phyloP scores from a whole-genome alignment of 2,329 filamentous ascomycete species.

The Aspergillus glaucus region DNA sequence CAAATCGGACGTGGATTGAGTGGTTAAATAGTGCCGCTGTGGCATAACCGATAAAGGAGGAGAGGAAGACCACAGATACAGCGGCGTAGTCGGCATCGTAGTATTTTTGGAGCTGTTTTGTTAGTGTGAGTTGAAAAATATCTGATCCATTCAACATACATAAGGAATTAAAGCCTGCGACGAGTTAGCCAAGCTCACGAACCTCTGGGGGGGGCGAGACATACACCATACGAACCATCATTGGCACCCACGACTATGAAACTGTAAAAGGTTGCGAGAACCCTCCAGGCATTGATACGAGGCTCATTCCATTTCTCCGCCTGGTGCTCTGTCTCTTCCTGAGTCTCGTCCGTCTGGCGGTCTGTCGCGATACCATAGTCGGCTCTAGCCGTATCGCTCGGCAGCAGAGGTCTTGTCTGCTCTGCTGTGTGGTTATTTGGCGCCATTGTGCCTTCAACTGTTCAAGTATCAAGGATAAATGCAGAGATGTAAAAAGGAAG shows the following conservation, averaged over 20 bases:
- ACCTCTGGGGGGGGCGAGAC: not conserved
- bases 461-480: too few species aligned
- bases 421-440: not conserved
- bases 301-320: constrained; percentile 12
- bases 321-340: not conserved
- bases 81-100: constrained; percentile 41
- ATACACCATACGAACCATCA: constrained; percentile 49
- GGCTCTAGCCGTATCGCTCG: not conserved
- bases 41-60: constrained; percentile 45
- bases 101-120: constrained; percentile 35
- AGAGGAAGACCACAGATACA: constrained; percentile 42
- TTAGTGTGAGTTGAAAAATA: not conserved
- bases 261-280: constrained; percentile 49
- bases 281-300: constrained; percentile 37
- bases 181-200: not conserved
- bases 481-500: too few species aligned
- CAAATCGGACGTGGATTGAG: constrained; percentile 39
- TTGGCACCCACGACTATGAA: constrained; percentile 53
- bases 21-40: constrained; percentile 41
- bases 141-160: constrained; percentile 23
- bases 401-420: not conserved
- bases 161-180: constrained; percentile 42
- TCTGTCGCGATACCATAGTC: not conserved
- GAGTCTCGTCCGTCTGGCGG: not conserved
- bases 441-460: not conserved